Conservation (phyloP, 202 grass and related monocot genomes). For the Hordeum pubiflorum region DNA sequence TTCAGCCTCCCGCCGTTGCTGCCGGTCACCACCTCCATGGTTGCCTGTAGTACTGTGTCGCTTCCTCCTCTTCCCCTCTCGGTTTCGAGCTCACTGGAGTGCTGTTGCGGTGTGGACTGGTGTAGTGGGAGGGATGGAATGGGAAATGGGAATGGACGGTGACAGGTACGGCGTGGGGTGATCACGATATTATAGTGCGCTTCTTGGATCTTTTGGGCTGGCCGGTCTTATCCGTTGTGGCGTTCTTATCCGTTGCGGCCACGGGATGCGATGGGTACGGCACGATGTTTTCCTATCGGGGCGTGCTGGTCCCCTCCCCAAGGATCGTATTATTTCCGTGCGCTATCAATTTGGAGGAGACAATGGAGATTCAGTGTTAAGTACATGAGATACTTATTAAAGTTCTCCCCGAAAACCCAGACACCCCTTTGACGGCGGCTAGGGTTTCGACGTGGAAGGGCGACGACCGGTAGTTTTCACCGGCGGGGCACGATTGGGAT, state of each 20-base stretch:
- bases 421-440: too few species aligned
- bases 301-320: too few species aligned
- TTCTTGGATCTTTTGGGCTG: background rate
- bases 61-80: background rate
- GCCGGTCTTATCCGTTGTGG: constrained; percentile 41
- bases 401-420: too few species aligned
- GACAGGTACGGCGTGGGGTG: background rate
- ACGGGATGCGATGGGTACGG: background rate
- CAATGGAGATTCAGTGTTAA: too few species aligned
- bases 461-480: too few species aligned
- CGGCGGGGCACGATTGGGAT: too few species aligned
- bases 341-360: too few species aligned
- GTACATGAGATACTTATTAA: too few species aligned
- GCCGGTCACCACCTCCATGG: constrained; percentile 32
- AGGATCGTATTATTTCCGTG: too few species aligned
- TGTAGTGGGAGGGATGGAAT: too few species aligned
- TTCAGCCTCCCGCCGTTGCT: constrained; percentile 32
- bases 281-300: background rate
- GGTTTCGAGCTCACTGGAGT: background rate
- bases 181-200: background rate
- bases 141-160: background rate
- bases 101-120: background rate
- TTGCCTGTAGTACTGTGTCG: background rate
- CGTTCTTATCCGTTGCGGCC: constrained; percentile 42
- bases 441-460: too few species aligned